Evolutionary conservation across 805 yeast genomes (phyloP).

Genomic region (Saccharomycopsis guyanensis): DNA sequence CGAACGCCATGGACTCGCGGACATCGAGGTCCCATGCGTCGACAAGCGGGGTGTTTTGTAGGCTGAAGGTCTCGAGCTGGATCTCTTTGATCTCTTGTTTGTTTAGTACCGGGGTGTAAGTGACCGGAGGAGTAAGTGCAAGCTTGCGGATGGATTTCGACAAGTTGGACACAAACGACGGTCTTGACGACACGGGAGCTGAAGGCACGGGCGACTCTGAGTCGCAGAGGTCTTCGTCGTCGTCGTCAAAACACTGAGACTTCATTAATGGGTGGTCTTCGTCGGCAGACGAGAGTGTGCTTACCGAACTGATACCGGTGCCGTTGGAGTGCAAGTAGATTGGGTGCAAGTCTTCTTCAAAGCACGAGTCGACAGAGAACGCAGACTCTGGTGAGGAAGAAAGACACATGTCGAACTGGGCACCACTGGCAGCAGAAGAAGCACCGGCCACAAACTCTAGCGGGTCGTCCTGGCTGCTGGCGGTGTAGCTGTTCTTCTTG

Average conservation of each 20-base stretch:
- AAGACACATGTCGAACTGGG: not conserved
- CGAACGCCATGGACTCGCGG: too few species aligned
- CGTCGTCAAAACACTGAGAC: not conserved
- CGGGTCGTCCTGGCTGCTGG: not conserved
- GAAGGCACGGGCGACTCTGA: not conserved
- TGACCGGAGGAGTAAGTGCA: not conserved
- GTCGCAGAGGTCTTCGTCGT: not conserved
- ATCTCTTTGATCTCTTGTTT: not conserved
- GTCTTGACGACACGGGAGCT: not conserved
- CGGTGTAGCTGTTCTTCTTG: constrained; percentile 17
- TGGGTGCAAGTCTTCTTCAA: constrained; percentile 1
- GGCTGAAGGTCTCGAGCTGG: constrained; percentile 17
- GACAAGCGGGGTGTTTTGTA: constrained; percentile 15
- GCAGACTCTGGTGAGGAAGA: constrained; percentile 18
- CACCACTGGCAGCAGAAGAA: not conserved
- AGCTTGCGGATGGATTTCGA: constrained; percentile 12
- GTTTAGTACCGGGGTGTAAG: not conserved
- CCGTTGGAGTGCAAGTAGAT: not conserved
- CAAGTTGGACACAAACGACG: constrained; percentile 9
- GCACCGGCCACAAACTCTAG: not conserved
- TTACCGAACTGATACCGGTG: not conserved
- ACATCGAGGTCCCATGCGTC: constrained; percentile 16
- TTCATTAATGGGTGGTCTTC: constrained; percentile 13
- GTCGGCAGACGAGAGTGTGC: constrained; percentile 1
- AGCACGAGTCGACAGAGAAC: constrained; percentile 13